Evolutionary conservation across 2,329 filamentous ascomycete species (phyloP).

Genomic region (Trichoderma hamatum): DNA sequence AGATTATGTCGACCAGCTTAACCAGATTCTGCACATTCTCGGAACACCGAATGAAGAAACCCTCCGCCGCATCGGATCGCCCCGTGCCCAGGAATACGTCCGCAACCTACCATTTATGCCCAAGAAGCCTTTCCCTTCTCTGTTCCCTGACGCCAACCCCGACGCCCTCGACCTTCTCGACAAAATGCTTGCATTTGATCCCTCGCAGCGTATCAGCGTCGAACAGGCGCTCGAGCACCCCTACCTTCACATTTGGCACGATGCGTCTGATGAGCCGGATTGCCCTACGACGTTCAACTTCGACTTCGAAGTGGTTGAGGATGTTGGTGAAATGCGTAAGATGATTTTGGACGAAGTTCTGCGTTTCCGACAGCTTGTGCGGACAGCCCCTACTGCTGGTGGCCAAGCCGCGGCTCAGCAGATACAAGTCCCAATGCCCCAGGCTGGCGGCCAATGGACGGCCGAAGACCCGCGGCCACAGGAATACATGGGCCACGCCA

Average conservation of each 20-base stretch:
- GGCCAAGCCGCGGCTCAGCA: conserved; percentile 42
- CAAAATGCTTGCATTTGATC: conserved; percentile 97
- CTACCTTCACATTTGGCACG: conserved; percentile 98
- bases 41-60: conserved; percentile 97
- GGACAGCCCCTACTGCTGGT: conserved; percentile 51
- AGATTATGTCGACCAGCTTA: conserved; percentile 98
- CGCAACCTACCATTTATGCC: conserved; percentile 94
- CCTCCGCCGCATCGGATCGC: conserved; percentile 88
- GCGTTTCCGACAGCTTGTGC: conserved; percentile 72
- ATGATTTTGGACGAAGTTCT: conserved; percentile 97
- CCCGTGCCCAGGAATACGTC: conserved; percentile 96
- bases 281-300: conserved; percentile 97
- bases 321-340: conserved; percentile 90
- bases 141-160: conserved; percentile 94
- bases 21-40: conserved; percentile 97
- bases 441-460: conserved; percentile 57
- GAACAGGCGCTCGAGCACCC: conserved; percentile 95
- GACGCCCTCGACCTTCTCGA: conserved; percentile 94
- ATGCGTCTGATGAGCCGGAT: conserved; percentile 90
- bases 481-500: conserved; percentile 55
- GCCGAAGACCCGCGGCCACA: conserved; percentile 63
- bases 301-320: conserved; percentile 96
- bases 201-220: conserved; percentile 87
- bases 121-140: conserved; percentile 83
- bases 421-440: conserved; percentile 56